phyloP scores from a whole-genome alignment of 495 filamentous ascomycete genomes.

The Parathielavia hyrcaniae region DNA sequence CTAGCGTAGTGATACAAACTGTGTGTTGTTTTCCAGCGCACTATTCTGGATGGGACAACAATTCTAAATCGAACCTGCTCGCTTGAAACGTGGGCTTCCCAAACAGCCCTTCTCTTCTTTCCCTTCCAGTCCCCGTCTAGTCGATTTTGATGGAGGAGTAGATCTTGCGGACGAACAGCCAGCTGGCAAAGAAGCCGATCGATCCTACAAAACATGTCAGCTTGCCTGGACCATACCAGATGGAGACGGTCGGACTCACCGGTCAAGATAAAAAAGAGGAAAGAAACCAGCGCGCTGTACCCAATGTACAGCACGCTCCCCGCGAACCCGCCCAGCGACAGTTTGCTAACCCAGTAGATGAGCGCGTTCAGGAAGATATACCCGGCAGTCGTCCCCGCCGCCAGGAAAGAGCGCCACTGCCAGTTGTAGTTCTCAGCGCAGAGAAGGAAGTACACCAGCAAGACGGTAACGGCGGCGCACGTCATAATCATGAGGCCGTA shows the following conservation, averaged over 20 bases:
- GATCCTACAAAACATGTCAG: slow-evolving; percentile 48
- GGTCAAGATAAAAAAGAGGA: slow-evolving; percentile 87
- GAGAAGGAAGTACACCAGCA: slow-evolving; percentile 90
- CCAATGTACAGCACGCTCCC: slow-evolving; percentile 88
- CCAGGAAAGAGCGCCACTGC: slow-evolving; percentile 92
- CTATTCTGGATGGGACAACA: too few relatives aligned
- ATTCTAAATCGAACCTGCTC: not conserved
- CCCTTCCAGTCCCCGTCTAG: slow-evolving; percentile 33
- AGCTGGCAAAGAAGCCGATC: slow-evolving; percentile 92
- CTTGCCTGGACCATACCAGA: too few relatives aligned
- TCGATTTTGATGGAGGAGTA: slow-evolving; percentile 96
- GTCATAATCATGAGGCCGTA: slow-evolving; percentile 98
- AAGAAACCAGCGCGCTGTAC: slow-evolving; percentile 82
- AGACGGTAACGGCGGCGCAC: slow-evolving; percentile 80
- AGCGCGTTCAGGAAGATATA: slow-evolving; percentile 89
- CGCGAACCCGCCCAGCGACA: slow-evolving; percentile 76
- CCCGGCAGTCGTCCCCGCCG: slow-evolving; percentile 75
- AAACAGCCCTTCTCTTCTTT: not conserved
- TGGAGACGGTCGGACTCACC: slow-evolving; percentile 51
- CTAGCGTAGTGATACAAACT: too few relatives aligned
- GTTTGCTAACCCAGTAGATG: slow-evolving; percentile 78
- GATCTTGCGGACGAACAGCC: slow-evolving; percentile 88
- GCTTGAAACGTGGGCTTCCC: not conserved
- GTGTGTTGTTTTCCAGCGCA: too few relatives aligned
- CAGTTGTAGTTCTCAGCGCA: slow-evolving; percentile 97